These are phyloP conservation scores for Encephalitozoon hellem DNA, from an alignment of 371 early-diverging fungal species.

Conservation along the genomic window DNA sequence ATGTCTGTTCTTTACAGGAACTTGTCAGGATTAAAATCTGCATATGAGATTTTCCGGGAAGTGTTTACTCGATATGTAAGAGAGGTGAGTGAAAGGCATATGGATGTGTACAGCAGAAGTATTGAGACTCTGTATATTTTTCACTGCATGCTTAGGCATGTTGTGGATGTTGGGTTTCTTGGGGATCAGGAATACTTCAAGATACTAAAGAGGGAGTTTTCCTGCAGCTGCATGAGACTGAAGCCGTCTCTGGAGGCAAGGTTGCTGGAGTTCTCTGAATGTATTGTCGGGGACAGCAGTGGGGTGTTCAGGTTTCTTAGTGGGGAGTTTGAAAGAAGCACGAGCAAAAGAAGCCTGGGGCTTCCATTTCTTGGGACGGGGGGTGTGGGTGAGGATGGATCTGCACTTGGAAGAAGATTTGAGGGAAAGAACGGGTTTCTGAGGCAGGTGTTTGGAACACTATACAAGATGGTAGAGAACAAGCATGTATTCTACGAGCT, in stretches of 20 bases:
- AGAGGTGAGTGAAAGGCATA: background rate
- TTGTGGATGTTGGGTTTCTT: constrained; percentile 29
- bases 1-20: constrained; percentile 2
- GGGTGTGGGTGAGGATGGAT: background rate
- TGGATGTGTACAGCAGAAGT: constrained; percentile 3
- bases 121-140: constrained; percentile 30
- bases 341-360: background rate
- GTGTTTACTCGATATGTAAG: constrained; percentile 16
- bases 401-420: background rate
- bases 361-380: background rate
- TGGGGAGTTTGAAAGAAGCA: background rate
- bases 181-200: background rate
- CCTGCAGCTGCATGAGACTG: background rate
- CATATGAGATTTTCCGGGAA: background rate
- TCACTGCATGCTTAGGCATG: constrained; percentile 14
- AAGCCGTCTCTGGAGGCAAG: constrained; percentile 11
- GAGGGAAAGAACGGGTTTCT: background rate
- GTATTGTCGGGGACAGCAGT: background rate
- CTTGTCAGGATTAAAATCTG: background rate
- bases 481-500: constrained; percentile 16
- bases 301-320: background rate
- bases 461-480: constrained; percentile 32
- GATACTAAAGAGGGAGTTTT: background rate
- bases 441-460: background rate
- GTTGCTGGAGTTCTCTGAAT: constrained; percentile 16